Conservation (phyloP, 441 rosid genomes). For the Syzygium syzygioides region DNA sequence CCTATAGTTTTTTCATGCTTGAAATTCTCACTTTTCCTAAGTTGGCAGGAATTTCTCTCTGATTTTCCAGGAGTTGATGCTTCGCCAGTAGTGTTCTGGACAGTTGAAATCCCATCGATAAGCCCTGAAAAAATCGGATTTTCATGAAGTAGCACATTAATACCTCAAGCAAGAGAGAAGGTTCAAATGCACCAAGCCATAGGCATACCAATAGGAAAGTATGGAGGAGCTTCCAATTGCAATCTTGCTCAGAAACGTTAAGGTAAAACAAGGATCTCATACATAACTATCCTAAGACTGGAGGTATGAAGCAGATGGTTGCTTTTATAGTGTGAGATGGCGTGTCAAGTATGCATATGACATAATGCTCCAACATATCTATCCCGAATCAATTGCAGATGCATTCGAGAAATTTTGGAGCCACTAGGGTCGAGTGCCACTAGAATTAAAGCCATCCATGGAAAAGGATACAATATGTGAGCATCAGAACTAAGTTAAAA, state of each 20-base stretch:
- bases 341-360: neutral
- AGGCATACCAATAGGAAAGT: neutral
- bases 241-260: neutral
- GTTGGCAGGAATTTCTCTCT: slow-evolving; percentile 6
- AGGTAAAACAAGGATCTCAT: neutral
- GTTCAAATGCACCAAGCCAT: neutral
- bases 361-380: neutral
- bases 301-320: neutral
- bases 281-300: neutral
- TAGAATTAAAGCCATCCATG: neutral
- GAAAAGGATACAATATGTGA: neutral
- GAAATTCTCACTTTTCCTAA: slow-evolving; percentile 4
- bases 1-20: slow-evolving; percentile 11
- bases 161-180: neutral
- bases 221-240: neutral
- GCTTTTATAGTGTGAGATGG: neutral
- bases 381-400: neutral
- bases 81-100: slow-evolving; percentile 10
- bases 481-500: neutral
- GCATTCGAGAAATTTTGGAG: neutral
- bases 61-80: slow-evolving; percentile 22
- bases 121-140: slow-evolving; percentile 11
- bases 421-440: neutral
- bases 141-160: neutral
- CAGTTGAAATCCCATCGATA: slow-evolving; percentile 13